Percentiles rank a stretch among this genome's conserved stretches.
Conservation (phyloP, 345 rosid species). For the Jatropha curcas region DNA sequence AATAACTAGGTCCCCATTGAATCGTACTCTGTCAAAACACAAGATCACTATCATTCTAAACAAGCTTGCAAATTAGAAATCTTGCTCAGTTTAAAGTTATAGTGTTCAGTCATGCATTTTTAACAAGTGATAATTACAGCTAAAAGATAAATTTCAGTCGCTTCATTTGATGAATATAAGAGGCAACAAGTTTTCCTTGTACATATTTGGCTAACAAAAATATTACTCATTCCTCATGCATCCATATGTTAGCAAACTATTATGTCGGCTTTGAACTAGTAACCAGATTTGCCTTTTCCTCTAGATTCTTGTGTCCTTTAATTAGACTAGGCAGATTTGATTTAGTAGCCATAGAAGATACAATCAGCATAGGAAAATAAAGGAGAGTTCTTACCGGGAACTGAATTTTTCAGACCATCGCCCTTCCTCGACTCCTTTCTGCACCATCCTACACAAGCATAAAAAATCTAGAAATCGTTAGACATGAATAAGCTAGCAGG, state of each 20-base stretch:
- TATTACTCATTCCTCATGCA: not conserved
- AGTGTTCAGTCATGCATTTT: not conserved
- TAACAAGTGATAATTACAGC: no score
- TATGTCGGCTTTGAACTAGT: not conserved
- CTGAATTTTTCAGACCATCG: slow-evolving; percentile 87
- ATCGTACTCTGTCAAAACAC: slow-evolving; percentile 48
- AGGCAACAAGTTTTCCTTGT: not conserved
- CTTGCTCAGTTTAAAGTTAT: not conserved
- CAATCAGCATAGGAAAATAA: not conserved
- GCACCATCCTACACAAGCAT: slow-evolving; percentile 63
- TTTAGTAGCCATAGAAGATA: not conserved
- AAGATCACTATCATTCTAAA: slow-evolving; percentile 13
- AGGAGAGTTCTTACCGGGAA: slow-evolving; percentile 56
- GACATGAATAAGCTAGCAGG: not conserved
- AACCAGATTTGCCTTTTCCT: slow-evolving; percentile 3
- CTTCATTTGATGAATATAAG: not conserved
- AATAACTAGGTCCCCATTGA: slow-evolving; percentile 71
- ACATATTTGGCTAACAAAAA: not conserved
- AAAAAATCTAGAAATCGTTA: slow-evolving; percentile 15
- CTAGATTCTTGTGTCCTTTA: not conserved
- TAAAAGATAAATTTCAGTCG: not conserved
- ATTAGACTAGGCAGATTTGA: not conserved
- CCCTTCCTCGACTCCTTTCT: slow-evolving; percentile 80
- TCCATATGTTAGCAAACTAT: not conserved
- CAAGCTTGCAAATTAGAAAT: slow-evolving; percentile 6